A percentile compares a stretch with the other conserved stretches of the same genome.
phyloP scores from a whole-genome alignment of 371 early-diverging fungal species.

The Zopfochytrium polystomum region DNA sequence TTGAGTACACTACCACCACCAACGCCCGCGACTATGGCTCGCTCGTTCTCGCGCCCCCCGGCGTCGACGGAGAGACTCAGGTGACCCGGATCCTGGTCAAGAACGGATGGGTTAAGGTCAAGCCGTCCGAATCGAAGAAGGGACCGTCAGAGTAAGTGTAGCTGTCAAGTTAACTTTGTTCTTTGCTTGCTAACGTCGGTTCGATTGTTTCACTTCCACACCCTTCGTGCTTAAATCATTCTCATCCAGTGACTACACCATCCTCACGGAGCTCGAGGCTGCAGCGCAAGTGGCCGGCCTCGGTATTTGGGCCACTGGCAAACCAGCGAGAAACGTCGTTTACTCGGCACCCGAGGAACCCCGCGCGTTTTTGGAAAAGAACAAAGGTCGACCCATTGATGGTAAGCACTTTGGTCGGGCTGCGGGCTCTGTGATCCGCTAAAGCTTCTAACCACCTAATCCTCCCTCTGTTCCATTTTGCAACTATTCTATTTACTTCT shows the following conservation, averaged over 20 bases:
- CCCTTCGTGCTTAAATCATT: background rate
- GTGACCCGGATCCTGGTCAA: constrained; percentile 70
- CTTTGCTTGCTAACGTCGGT: constrained; percentile 7
- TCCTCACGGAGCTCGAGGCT: constrained; percentile 64
- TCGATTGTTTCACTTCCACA: background rate
- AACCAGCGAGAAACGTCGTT: constrained; percentile 36
- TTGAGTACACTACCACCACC: constrained; percentile 65
- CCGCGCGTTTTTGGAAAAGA: constrained; percentile 70
- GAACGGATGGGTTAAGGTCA: constrained; percentile 83
- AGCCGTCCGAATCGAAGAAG: constrained; percentile 38
- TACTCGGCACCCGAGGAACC: constrained; percentile 66
- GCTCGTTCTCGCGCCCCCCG: constrained; percentile 46
- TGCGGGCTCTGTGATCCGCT: background rate
- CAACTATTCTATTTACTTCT: background rate
- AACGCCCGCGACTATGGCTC: constrained; percentile 48
- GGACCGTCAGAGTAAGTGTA: constrained; percentile 32
- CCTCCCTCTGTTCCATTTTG: constrained; percentile 1
- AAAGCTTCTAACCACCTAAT: background rate
- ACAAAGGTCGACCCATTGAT: constrained; percentile 76
- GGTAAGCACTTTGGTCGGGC: constrained; percentile 58
- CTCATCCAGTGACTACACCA: constrained; percentile 50
- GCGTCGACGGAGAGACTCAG: constrained; percentile 62
- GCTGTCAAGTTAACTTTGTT: too few species aligned
- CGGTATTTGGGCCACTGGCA: constrained; percentile 73
- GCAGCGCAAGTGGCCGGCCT: constrained; percentile 65